Percentiles rank a stretch among this genome's conserved stretches.
phyloP scores from a whole-genome alignment of 345 rosid genomes.

The Linum lewisii region DNA sequence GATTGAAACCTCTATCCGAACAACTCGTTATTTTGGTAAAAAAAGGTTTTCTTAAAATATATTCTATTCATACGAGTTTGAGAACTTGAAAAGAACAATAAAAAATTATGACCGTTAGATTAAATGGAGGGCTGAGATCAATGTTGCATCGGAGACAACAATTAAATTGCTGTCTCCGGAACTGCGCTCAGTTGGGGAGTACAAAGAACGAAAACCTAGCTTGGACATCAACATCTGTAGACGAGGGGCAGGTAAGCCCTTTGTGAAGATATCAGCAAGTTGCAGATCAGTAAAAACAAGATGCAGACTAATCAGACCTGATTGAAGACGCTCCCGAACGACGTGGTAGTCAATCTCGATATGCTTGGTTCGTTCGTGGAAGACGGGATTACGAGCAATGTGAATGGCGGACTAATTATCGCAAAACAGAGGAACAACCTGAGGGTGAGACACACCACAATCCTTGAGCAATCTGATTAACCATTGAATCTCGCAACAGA shows the following conservation, averaged over 20 bases:
- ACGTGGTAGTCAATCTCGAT: neutral
- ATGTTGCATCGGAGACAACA: too few relatives aligned
- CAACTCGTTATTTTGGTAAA: too few relatives aligned
- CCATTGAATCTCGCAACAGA: constrained; percentile 9
- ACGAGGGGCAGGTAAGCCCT: constrained; percentile 32
- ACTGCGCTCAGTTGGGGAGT: too few relatives aligned
- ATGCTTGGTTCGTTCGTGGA: neutral
- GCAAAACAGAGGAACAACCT: constrained; percentile 1
- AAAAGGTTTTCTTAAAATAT: too few relatives aligned
- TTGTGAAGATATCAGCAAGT: constrained; percentile 46
- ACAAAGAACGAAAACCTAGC: too few relatives aligned
- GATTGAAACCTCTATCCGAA: too few relatives aligned
- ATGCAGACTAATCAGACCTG: constrained; percentile 40
- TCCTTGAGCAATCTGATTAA: constrained; percentile 6
- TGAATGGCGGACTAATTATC: neutral
- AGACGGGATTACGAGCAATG: neutral
- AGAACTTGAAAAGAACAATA: too few relatives aligned
- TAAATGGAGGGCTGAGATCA: too few relatives aligned
- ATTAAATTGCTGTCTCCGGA: too few relatives aligned
- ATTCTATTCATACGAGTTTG: too few relatives aligned
- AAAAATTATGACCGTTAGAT: too few relatives aligned
- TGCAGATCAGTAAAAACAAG: constrained; percentile 48
- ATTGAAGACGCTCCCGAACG: constrained; percentile 30
- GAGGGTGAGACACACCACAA: constrained; percentile 11
- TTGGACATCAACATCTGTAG: too few relatives aligned